Evolutionary conservation across 495 filamentous ascomycete genomes (phyloP).

Genomic region (Penicillium pancosmium): DNA sequence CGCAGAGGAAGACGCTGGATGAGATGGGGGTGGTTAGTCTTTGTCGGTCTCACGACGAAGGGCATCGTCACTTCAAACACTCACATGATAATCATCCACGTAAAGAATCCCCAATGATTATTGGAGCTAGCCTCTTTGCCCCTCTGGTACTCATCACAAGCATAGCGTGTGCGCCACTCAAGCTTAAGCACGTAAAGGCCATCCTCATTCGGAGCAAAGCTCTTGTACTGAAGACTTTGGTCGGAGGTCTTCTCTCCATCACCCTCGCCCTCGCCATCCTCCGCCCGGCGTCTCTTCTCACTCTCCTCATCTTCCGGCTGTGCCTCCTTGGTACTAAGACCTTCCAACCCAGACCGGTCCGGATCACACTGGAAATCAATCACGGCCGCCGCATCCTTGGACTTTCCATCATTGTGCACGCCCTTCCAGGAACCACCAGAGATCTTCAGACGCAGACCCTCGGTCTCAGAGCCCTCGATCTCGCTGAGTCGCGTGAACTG

Average conservation of each 20-base stretch:
- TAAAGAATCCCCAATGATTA: conserved; percentile 87
- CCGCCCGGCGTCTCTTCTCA: conserved; percentile 25
- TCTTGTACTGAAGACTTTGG: conserved; percentile 69
- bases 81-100: conserved; percentile 95
- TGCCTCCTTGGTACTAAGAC: conserved; percentile 45
- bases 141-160: conserved; percentile 64
- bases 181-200: conserved; percentile 62
- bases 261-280: conserved; percentile 22
- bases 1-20: conserved; percentile 72
- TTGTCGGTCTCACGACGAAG: not conserved
- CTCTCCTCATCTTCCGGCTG: conserved; percentile 31
- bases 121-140: conserved; percentile 45
- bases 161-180: conserved; percentile 84
- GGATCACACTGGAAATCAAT: conserved; percentile 84
- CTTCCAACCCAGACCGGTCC: conserved; percentile 69
- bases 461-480: conserved; percentile 55
- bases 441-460: conserved; percentile 73
- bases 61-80: conserved; percentile 30
- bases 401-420: conserved; percentile 42
- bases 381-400: conserved; percentile 64
- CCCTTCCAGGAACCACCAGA: conserved; percentile 64
- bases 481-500: conserved; percentile 64
- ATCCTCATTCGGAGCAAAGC: conserved; percentile 60
- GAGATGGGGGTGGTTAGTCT: conserved; percentile 1
- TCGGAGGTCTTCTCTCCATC: too few relatives aligned